Conservation (phyloP, 129 eudicot genomes). For the Lactuca sativa region DNA sequence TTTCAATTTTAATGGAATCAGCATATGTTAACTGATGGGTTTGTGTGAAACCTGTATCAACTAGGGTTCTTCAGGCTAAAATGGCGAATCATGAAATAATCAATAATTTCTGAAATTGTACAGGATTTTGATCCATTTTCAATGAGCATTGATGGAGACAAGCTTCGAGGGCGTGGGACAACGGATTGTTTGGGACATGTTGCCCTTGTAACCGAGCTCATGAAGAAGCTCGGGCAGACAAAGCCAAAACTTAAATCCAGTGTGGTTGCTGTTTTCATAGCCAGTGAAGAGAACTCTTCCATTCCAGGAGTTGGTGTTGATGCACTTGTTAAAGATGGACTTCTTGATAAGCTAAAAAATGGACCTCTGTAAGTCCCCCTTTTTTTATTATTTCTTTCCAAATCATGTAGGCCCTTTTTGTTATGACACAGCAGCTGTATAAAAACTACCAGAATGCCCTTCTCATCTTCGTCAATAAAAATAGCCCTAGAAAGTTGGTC, state of each 20-base stretch:
- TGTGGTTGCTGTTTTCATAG: slow-evolving; percentile 94
- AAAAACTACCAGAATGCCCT: too few relatives aligned
- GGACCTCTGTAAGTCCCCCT: slow-evolving; percentile 75
- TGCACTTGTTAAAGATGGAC: slow-evolving; percentile 83
- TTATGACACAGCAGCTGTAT: too few relatives aligned
- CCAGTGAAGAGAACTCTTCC: slow-evolving; percentile 94
- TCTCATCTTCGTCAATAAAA: too few relatives aligned
- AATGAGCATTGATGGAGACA: slow-evolving; percentile 84
- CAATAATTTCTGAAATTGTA: not conserved
- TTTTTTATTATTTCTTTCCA: not conserved
- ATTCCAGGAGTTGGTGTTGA: slow-evolving; percentile 98
- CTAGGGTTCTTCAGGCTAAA: not conserved
- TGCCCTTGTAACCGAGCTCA: slow-evolving; percentile 89
- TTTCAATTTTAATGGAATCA: not conserved
- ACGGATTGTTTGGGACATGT: slow-evolving; percentile 98
- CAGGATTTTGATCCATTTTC: slow-evolving; percentile 95
- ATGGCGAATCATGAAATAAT: not conserved
- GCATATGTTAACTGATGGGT: not conserved
- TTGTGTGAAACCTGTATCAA: not conserved
- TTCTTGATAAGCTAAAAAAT: slow-evolving; percentile 72
- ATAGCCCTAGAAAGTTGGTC: too few relatives aligned
- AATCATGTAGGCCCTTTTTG: not conserved
- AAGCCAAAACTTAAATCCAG: slow-evolving; percentile 86
- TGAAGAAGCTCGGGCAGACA: slow-evolving; percentile 77
- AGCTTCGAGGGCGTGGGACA: slow-evolving; percentile 92